A percentile compares a stretch with the other conserved stretches of the same genome.
Conservation (phyloP, 441 rosid species). For the Brassica hybrid region DNA sequence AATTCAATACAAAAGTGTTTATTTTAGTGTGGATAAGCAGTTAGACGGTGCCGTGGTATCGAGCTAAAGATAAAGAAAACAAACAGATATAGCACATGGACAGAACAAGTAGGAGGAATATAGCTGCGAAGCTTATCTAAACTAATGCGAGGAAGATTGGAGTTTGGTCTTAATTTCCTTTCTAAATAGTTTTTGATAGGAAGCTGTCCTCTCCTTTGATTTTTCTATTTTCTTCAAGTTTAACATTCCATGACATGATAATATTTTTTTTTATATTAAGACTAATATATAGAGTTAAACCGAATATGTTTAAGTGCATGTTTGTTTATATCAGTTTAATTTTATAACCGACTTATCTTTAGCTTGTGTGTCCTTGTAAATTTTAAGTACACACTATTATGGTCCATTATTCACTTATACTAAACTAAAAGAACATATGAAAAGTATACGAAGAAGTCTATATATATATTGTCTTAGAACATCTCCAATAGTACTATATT, state of each 20-base stretch:
- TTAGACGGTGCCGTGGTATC: conserved; percentile 36
- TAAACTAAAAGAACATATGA: not conserved
- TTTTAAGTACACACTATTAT: no score
- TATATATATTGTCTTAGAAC: not conserved
- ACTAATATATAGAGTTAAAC: conserved; percentile 9
- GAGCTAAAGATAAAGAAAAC: not conserved
- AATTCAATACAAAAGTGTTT: not conserved
- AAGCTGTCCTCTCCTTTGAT: conserved; percentile 19
- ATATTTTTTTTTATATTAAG: not conserved
- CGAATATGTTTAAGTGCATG: conserved; percentile 8
- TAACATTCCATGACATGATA: not conserved
- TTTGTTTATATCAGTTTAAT: not conserved
- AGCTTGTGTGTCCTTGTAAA: not conserved
- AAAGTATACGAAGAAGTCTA: conserved; percentile 19
- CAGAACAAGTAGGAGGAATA: conserved; percentile 32
- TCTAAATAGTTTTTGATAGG: conserved; percentile 1
- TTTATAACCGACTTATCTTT: not conserved
- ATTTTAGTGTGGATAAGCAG: conserved; percentile 29
- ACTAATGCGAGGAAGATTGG: conserved; percentile 16
- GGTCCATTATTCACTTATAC: not conserved
- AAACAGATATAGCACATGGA: conserved; percentile 19
- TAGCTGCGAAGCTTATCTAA: conserved; percentile 41
- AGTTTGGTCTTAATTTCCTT: conserved; percentile 36
- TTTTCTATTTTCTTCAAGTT: conserved; percentile 14
- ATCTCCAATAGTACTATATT: no score